Evolutionary conservation across 129 eudicot genomes (phyloP).

Genomic region (Flaveria trinervia): DNA sequence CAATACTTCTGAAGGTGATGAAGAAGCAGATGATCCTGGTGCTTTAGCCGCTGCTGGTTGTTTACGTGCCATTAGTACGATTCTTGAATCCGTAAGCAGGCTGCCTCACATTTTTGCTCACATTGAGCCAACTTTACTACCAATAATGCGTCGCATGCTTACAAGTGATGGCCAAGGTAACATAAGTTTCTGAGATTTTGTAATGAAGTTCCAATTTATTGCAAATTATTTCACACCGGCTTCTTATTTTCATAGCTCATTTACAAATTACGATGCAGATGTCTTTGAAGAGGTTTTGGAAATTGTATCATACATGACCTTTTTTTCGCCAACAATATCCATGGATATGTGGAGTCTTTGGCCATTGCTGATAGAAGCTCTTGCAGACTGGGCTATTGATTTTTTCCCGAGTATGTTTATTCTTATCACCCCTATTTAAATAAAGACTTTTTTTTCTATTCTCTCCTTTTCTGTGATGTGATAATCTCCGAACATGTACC

Average conservation of each 20-base stretch:
- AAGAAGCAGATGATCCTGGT: conserved; percentile 89
- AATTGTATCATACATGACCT: conserved; percentile 89
- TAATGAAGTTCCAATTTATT: neutral
- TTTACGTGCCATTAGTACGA: conserved; percentile 88
- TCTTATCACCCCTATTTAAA: neutral
- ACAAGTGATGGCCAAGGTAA: conserved; percentile 93
- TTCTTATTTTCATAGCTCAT: neutral
- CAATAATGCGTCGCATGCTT: conserved; percentile 84
- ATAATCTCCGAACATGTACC: neutral
- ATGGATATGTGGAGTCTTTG: conserved; percentile 95
- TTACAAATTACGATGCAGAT: conserved; percentile 48
- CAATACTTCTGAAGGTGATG: conserved; percentile 74
- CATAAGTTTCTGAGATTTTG: neutral
- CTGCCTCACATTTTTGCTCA: conserved; percentile 73
- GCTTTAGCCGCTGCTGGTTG: conserved; percentile 96
- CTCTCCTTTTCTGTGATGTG: neutral
- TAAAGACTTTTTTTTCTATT: neutral
- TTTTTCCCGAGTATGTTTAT: conserved; percentile 74
- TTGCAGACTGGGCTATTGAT: conserved; percentile 91
- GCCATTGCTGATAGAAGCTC: conserved; percentile 82
- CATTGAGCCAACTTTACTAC: conserved; percentile 79
- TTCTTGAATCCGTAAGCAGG: conserved; percentile 82
- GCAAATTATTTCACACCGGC: neutral
- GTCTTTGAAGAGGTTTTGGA: conserved; percentile 92
- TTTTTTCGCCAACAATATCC: conserved; percentile 83